Conservation (phyloP, 352 stramenopile genomes). For the Aphanomyces cochlioides region DNA sequence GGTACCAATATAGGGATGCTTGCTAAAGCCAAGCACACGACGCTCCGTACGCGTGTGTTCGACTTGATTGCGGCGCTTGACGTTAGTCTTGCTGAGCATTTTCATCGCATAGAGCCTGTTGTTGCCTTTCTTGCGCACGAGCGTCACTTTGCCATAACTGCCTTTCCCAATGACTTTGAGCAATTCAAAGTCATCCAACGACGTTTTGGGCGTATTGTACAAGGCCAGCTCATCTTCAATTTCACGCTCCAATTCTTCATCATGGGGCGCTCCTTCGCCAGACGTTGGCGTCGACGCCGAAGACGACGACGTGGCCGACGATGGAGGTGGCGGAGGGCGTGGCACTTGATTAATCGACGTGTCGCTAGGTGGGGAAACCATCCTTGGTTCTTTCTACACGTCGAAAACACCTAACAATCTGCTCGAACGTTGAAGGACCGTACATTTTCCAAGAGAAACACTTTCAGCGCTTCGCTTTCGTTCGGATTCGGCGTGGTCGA, state of each 20-base stretch:
- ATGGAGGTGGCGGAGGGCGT: neutral
- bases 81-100: slow-evolving; percentile 87
- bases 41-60: slow-evolving; percentile 81
- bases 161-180: slow-evolving; percentile 91
- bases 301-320: neutral
- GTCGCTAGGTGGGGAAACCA: slow-evolving; percentile 36
- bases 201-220: slow-evolving; percentile 88
- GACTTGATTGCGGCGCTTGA: slow-evolving; percentile 81
- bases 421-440: neutral
- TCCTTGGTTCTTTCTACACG: slow-evolving; percentile 61
- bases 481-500: slow-evolving; percentile 54
- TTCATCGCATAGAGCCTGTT: slow-evolving; percentile 83
- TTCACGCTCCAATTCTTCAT: slow-evolving; percentile 35
- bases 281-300: neutral
- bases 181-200: slow-evolving; percentile 89
- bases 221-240: slow-evolving; percentile 45
- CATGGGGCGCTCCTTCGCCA: slow-evolving; percentile 18
- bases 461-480: slow-evolving; percentile 64
- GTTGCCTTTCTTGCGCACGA: slow-evolving; percentile 78
- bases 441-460: slow-evolving; percentile 80
- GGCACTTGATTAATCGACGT: slow-evolving; percentile 39
- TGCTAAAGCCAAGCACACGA: slow-evolving; percentile 79
- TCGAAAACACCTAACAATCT: no score
- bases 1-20: slow-evolving; percentile 86
- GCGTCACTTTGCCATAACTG: slow-evolving; percentile 89